These are phyloP conservation scores for Penicillium nucicola DNA, from an alignment of 495 filamentous ascomycete genomes.

Conservation along the genomic window DNA sequence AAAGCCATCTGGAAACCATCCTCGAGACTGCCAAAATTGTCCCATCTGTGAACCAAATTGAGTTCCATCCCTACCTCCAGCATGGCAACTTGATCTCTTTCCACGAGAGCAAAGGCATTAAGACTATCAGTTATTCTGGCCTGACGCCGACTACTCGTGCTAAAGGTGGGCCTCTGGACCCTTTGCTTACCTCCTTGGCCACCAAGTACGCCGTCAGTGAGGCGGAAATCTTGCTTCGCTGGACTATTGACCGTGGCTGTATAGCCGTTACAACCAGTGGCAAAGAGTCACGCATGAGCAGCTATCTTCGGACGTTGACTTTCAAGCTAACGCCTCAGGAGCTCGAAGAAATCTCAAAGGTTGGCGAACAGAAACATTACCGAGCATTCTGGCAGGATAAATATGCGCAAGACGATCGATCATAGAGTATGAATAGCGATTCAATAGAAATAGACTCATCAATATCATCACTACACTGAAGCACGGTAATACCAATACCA, in stretches of 20 bases:
- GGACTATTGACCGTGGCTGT: slow-evolving; percentile 76
- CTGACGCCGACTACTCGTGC: slow-evolving; percentile 65
- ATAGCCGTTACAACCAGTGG: slow-evolving; percentile 75
- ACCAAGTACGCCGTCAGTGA: slow-evolving; percentile 74
- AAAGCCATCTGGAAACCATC: slow-evolving; percentile 63
- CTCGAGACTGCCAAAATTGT: slow-evolving; percentile 59
- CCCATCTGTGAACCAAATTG: slow-evolving; percentile 82
- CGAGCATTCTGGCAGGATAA: slow-evolving; percentile 65
- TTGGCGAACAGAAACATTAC: slow-evolving; percentile 65
- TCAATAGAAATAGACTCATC: too few species aligned
- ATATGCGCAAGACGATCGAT: slow-evolving; percentile 58
- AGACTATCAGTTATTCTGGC: slow-evolving; percentile 65
- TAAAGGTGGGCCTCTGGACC: slow-evolving; percentile 65
- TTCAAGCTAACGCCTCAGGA: slow-evolving; percentile 74
- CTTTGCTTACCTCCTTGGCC: slow-evolving; percentile 55
- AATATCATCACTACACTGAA: too few species aligned
- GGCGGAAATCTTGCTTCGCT: slow-evolving; percentile 68
- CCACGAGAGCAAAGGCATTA: slow-evolving; percentile 65
- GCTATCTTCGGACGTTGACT: slow-evolving; percentile 58
- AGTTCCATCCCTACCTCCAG: slow-evolving; percentile 86
- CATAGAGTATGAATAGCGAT: slow-evolving; percentile 22
- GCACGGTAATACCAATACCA: too few species aligned
- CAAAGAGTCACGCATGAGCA: slow-evolving; percentile 66
- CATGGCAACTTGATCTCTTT: slow-evolving; percentile 63
- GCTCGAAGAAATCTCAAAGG: slow-evolving; percentile 59